phyloP scores from a whole-genome alignment of 805 yeast species.

The Jamesozyma spencerorum region DNA sequence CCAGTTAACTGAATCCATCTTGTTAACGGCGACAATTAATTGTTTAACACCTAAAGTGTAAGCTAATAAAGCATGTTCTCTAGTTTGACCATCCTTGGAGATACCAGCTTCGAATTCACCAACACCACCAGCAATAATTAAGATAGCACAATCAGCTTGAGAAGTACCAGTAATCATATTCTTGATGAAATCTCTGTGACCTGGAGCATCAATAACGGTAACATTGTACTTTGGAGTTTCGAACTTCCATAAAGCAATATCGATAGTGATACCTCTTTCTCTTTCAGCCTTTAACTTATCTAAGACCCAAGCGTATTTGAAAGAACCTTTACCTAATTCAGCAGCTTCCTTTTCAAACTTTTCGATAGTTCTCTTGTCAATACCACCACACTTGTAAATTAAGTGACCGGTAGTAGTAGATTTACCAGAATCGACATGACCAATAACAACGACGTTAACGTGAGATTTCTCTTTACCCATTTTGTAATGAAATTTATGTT shows the following conservation, averaged over 20 bases:
- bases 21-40: constrained; percentile 84
- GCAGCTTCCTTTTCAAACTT: constrained; percentile 98
- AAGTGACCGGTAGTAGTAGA: constrained; percentile 99
- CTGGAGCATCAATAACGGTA: constrained; percentile 97
- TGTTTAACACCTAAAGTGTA: constrained; percentile 83
- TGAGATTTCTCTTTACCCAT: constrained; percentile 78
- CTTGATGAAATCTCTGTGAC: constrained; percentile 97
- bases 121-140: constrained; percentile 84
- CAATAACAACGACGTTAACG: constrained; percentile 99
- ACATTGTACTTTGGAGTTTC: constrained; percentile 92
- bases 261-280: constrained; percentile 98
- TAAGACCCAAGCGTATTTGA: constrained; percentile 96
- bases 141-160: constrained; percentile 97
- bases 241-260: constrained; percentile 96
- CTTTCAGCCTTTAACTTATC: constrained; percentile 94
- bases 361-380: constrained; percentile 97
- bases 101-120: constrained; percentile 96
- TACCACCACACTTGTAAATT: constrained; percentile 99
- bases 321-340: constrained; percentile 93
- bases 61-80: constrained; percentile 89
- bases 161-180: constrained; percentile 99
- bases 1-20: constrained; percentile 93
- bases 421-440: constrained; percentile 99
- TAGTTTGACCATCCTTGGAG: constrained; percentile 90
- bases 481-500: background rate